Conservation (phyloP, 2,329 filamentous ascomycete genomes). For the Sporothrix brunneoviolacea region DNA sequence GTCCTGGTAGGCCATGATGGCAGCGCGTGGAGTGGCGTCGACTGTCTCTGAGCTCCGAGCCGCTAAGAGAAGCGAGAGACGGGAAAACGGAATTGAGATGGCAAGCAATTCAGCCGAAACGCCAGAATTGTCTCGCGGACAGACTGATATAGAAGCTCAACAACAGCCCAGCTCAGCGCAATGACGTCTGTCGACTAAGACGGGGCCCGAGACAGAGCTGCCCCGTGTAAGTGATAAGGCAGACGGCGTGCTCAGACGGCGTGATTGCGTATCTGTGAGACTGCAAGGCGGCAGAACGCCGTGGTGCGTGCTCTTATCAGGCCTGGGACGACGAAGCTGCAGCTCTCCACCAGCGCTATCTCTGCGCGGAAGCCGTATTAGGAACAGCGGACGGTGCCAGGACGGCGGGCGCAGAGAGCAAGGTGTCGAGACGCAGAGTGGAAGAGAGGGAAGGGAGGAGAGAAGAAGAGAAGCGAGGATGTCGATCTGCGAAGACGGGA, state of each 20-base stretch:
- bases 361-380: neutral
- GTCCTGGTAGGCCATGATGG: neutral
- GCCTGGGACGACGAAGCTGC: neutral
- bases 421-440: neutral
- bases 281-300: neutral
- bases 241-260: slow-evolving; percentile 11
- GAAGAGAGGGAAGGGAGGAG: neutral
- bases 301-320: neutral
- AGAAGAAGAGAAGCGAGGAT: neutral
- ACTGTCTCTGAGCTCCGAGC: too few relatives aligned
- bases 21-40: too few relatives aligned
- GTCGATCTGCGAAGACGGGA: neutral
- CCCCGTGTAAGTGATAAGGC: neutral
- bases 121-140: too few relatives aligned
- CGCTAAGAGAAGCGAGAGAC: too few relatives aligned
- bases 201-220: too few relatives aligned
- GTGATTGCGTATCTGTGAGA: slow-evolving; percentile 5
- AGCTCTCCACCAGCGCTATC: slow-evolving; percentile 6
- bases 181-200: too few relatives aligned
- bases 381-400: neutral
- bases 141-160: too few relatives aligned
- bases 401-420: neutral
- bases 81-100: too few relatives aligned
- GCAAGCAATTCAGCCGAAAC: too few relatives aligned
- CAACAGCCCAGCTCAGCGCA: too few relatives aligned